Evolutionary conservation across 208 protist species (phyloP).

Genomic region (Leishmania gerbilli): DNA sequence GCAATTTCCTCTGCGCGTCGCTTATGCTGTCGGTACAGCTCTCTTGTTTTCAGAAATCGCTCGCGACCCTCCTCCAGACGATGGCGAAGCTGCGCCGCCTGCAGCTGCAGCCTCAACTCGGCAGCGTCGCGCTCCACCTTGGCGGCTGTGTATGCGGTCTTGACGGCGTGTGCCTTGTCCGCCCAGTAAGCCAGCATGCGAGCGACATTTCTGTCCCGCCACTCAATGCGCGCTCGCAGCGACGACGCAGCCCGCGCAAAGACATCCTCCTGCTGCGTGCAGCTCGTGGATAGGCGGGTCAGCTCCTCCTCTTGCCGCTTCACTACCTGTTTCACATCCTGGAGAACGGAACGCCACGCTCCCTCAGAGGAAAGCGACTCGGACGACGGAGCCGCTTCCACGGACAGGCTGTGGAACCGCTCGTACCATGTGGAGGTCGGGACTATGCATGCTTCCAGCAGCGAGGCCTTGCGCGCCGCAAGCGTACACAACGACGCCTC

Average conservation of each 20-base stretch:
- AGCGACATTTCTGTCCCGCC: slow-evolving; percentile 43
- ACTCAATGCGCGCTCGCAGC: slow-evolving; percentile 35
- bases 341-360: slow-evolving; percentile 25
- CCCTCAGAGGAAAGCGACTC: background rate
- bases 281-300: slow-evolving; percentile 19
- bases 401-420: background rate
- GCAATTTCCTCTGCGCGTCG: slow-evolving; percentile 27
- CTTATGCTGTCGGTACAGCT: slow-evolving; percentile 11
- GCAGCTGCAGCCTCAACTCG: slow-evolving; percentile 13
- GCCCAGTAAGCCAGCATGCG: slow-evolving; percentile 46
- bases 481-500: background rate
- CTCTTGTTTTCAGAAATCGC: slow-evolving; percentile 19
- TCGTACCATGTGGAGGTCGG: slow-evolving; percentile 15
- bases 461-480: background rate
- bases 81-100: slow-evolving; percentile 31
- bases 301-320: slow-evolving; percentile 32
- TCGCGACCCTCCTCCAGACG: slow-evolving; percentile 28
- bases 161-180: slow-evolving; percentile 21
- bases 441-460: background rate
- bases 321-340: slow-evolving; percentile 36
- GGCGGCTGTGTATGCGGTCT: slow-evolving; percentile 34
- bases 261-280: slow-evolving; percentile 24
- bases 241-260: slow-evolving; percentile 24
- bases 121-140: slow-evolving; percentile 30
- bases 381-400: background rate